These are phyloP conservation scores for Aspergillus novofumigatus DNA, from an alignment of 2,329 filamentous ascomycete genomes.

Conservation along the genomic window DNA sequence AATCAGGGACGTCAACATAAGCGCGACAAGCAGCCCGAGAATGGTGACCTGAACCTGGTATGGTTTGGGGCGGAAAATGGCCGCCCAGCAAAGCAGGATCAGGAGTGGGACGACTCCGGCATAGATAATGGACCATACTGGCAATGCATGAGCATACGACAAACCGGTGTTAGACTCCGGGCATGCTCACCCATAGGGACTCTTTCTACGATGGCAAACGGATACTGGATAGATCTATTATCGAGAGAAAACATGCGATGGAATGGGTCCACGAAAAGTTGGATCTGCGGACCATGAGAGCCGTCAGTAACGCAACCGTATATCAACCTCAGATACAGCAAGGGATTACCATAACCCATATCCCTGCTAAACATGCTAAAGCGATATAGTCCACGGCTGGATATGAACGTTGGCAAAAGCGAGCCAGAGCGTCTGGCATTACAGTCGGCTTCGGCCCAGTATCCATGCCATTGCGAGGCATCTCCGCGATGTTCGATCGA, in stretches of 20 bases:
- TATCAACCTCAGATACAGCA: not conserved
- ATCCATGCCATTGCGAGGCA: slow-evolving; percentile 27
- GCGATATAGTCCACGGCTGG: slow-evolving; percentile 83
- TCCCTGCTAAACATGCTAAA: slow-evolving; percentile 63
- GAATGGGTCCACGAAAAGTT: slow-evolving; percentile 73
- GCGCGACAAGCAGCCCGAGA: slow-evolving; percentile 71
- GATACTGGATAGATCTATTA: slow-evolving; percentile 78
- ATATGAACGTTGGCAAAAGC: slow-evolving; percentile 67
- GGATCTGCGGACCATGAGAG: slow-evolving; percentile 45
- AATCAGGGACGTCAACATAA: slow-evolving; percentile 74
- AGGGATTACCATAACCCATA: slow-evolving; percentile 46
- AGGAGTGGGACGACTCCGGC: slow-evolving; percentile 67
- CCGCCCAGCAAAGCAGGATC: slow-evolving; percentile 63
- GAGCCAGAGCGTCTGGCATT: slow-evolving; percentile 44
- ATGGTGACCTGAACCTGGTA: slow-evolving; percentile 85
- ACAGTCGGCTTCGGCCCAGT: slow-evolving; percentile 30
- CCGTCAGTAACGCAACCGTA: not conserved
- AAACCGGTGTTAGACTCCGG: not conserved
- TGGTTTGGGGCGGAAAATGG: slow-evolving; percentile 56
- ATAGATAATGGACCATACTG: slow-evolving; percentile 71
- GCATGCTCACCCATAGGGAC: slow-evolving; percentile 66
- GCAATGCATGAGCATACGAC: slow-evolving; percentile 3
- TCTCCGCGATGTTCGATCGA: slow-evolving; percentile 9
- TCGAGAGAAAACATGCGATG: slow-evolving; percentile 92
- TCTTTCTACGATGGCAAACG: slow-evolving; percentile 77